A percentile compares a stretch with the other conserved stretches of the same genome.
Evolutionary conservation across 108 stramenopile species (phyloP).

Genomic region (Fragilaria crotonensis): DNA sequence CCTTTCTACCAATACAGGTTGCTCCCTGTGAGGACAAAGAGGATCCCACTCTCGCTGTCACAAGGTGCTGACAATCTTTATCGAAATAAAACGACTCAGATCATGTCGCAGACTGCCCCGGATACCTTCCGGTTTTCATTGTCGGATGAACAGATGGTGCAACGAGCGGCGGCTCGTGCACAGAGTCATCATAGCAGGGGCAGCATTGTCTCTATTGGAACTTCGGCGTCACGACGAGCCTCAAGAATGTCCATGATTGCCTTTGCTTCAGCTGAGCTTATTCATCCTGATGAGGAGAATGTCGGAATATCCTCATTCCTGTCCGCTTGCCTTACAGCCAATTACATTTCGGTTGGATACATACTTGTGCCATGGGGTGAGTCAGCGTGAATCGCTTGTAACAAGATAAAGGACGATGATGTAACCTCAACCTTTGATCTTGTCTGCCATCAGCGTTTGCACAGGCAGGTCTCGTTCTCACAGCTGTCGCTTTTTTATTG

Average conservation of each 20-base stretch:
- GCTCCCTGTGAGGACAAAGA: too few relatives aligned
- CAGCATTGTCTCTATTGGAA: too few relatives aligned
- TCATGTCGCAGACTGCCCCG: too few relatives aligned
- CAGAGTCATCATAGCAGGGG: too few relatives aligned
- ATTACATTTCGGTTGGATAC: not conserved
- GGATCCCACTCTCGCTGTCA: too few relatives aligned
- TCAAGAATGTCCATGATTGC: not conserved
- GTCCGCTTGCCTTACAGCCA: not conserved
- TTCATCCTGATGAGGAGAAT: not conserved
- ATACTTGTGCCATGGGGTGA: not conserved
- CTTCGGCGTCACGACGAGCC: too few relatives aligned
- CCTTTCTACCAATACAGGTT: too few relatives aligned
- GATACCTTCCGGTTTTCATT: too few relatives aligned
- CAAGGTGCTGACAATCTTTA: too few relatives aligned
- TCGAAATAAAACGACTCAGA: too few relatives aligned
- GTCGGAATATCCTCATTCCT: not conserved
- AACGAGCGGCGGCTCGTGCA: too few relatives aligned
- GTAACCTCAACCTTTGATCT: not conserved
- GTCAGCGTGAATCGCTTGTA: not conserved
- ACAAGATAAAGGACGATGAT: not conserved
- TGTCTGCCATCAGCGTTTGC: not conserved
- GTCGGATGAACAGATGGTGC: too few relatives aligned
- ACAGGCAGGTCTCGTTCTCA: not conserved
- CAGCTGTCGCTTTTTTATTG: not conserved
- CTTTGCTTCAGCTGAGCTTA: not conserved